Conservation (phyloP, 768 basidiomycete species). For the Tricholoma bakamatsutake region DNA sequence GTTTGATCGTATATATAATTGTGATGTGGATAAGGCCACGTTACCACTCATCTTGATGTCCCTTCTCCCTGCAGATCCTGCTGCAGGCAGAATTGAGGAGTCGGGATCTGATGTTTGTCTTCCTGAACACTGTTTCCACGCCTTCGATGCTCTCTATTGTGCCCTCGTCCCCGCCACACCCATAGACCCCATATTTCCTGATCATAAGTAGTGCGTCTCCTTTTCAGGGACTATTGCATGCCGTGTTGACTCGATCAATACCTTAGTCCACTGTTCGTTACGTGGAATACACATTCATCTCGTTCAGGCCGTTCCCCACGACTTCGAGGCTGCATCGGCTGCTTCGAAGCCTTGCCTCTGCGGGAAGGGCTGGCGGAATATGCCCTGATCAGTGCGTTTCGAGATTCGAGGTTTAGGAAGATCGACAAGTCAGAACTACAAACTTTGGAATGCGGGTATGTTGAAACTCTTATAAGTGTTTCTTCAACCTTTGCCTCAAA, state of each 20-base stretch:
- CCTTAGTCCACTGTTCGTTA: constrained; percentile 87
- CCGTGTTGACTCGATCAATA: not conserved
- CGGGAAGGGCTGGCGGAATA: constrained; percentile 81
- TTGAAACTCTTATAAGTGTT: constrained; percentile 7
- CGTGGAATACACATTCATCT: constrained; percentile 79
- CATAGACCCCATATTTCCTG: constrained; percentile 55
- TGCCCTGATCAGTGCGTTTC: constrained; percentile 86
- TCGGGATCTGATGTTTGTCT: constrained; percentile 47
- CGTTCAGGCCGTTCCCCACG: constrained; percentile 54
- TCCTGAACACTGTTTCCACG: constrained; percentile 73
- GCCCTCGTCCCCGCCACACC: constrained; percentile 55
- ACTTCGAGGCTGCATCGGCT: constrained; percentile 93
- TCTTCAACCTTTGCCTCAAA: not conserved
- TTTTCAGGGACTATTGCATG: not conserved
- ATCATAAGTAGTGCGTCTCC: constrained; percentile 73
- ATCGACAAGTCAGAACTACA: constrained; percentile 75
- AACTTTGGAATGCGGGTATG: constrained; percentile 83
- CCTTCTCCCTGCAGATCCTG: constrained; percentile 47
- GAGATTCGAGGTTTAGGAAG: constrained; percentile 79
- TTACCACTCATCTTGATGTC: constrained; percentile 38
- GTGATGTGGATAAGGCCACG: constrained; percentile 8
- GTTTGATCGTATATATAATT: constrained; percentile 2
- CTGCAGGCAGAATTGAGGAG: constrained; percentile 31
- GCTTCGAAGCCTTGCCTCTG: constrained; percentile 73
- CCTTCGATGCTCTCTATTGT: constrained; percentile 79